Percentiles rank a stretch among this genome's conserved stretches.
phyloP scores from a whole-genome alignment of 331 rosid species.

The Stylosanthes scabra region DNA sequence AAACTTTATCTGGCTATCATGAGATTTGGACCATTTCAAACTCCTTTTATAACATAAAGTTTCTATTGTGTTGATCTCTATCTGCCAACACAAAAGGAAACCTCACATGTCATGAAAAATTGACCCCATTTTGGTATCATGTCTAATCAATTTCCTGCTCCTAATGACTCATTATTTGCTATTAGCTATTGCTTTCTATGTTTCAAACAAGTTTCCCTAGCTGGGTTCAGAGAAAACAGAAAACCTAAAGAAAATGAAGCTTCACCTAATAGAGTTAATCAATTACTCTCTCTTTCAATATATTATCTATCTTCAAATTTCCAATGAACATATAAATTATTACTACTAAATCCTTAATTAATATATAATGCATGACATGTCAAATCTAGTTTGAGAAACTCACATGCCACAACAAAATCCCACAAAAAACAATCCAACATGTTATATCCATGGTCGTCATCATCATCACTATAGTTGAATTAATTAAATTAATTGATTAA shows the following conservation, averaged over 20 bases:
- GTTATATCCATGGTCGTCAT: too few species aligned
- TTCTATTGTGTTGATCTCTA: not conserved
- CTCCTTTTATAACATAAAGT: slow-evolving; percentile 36
- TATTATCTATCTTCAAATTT: not conserved
- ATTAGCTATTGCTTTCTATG: slow-evolving; percentile 28
- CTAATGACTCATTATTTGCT: slow-evolving; percentile 29
- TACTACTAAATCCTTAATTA: too few species aligned
- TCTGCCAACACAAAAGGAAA: slow-evolving; percentile 12
- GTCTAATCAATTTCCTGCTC: slow-evolving; percentile 40
- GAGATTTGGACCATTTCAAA: slow-evolving; percentile 31
- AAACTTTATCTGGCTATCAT: slow-evolving; percentile 35
- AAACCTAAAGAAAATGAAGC: slow-evolving; percentile 38
- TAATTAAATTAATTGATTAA: too few species aligned
- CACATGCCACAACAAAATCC: slow-evolving; percentile 44
- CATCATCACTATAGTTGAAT: not conserved
- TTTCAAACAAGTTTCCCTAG: slow-evolving; percentile 21
- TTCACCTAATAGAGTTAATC: slow-evolving; percentile 32
- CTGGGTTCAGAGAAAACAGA: slow-evolving; percentile 8
- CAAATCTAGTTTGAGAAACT: slow-evolving; percentile 28
- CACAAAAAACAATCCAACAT: not conserved
- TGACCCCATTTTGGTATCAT: slow-evolving; percentile 22
- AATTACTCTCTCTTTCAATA: slow-evolving; percentile 25
- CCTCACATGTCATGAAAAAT: slow-evolving; percentile 32
- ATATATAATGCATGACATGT: not conserved
- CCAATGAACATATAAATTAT: too few species aligned